Evolutionary conservation across 768 basidiomycete genomes (phyloP).

Genomic region (Podaxis sp.): DNA sequence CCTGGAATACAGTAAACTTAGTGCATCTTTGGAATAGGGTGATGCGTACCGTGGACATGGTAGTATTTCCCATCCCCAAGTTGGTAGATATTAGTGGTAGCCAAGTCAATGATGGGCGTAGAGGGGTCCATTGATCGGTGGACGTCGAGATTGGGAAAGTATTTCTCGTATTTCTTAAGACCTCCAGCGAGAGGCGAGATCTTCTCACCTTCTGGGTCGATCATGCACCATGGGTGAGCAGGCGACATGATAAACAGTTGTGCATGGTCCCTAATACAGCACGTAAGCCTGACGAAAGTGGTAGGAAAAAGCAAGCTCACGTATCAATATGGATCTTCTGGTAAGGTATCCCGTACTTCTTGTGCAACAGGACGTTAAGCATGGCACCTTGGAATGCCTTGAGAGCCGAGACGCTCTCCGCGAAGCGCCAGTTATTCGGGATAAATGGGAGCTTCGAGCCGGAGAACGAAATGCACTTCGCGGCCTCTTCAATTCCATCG

Average conservation of each 20-base stretch:
- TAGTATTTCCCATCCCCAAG: conserved; percentile 24
- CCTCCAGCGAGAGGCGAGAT: neutral
- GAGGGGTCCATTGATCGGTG: conserved; percentile 6
- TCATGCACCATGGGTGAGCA: conserved; percentile 1
- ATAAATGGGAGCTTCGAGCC: conserved; percentile 17
- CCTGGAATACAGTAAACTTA: conserved; percentile 8
- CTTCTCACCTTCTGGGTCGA: conserved; percentile 18
- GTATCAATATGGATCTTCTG: conserved; percentile 24
- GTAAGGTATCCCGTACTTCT: conserved; percentile 21
- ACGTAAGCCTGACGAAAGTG: neutral
- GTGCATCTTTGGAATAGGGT: neutral
- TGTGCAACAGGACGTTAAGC: conserved; percentile 23
- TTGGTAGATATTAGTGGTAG: conserved; percentile 25
- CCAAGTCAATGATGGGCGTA: conserved; percentile 5
- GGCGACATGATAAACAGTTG: conserved; percentile 20
- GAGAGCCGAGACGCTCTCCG: conserved; percentile 26
- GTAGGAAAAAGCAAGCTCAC: conserved; percentile 11
- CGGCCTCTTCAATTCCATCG: conserved; percentile 16
- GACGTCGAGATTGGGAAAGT: conserved; percentile 18
- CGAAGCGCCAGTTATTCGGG: conserved; percentile 26
- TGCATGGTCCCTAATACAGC: conserved; percentile 19
- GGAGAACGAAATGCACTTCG: conserved; percentile 15
- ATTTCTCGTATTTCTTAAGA: conserved; percentile 10
- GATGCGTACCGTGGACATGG: conserved; percentile 22
- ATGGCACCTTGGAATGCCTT: conserved; percentile 27